These are phyloP conservation scores for Chaetoceros muelleri DNA, from an alignment of 108 stramenopile genomes.

Conservation along the genomic window DNA sequence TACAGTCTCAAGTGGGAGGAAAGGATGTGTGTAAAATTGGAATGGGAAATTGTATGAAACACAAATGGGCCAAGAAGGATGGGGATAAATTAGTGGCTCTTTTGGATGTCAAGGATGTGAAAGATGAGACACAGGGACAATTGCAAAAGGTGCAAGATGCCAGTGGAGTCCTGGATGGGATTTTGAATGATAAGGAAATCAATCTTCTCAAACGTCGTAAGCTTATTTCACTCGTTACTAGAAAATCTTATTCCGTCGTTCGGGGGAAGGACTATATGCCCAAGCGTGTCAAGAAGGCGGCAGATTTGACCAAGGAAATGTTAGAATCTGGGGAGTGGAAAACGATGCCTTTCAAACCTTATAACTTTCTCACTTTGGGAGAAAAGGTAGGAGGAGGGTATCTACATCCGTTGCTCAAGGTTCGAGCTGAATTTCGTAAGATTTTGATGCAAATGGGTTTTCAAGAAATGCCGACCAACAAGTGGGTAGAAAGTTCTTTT, in stretches of 20 bases:
- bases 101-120: conserved; percentile 22
- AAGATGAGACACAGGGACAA: conserved; percentile 45
- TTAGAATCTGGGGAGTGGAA: conserved; percentile 89
- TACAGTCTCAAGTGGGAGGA: conserved; percentile 61
- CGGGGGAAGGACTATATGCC: conserved; percentile 77
- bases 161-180: conserved; percentile 26
- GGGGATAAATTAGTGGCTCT: conserved; percentile 51
- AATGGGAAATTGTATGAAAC: conserved; percentile 90
- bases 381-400: conserved; percentile 88
- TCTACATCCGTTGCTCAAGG: conserved; percentile 96
- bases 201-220: conserved; percentile 53
- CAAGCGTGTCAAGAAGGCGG: conserved; percentile 82
- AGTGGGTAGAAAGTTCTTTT: conserved; percentile 97
- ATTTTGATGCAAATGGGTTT: conserved; percentile 99
- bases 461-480: conserved; percentile 98
- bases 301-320: conserved; percentile 97
- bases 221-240: conserved; percentile 58
- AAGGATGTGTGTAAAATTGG: conserved; percentile 86
- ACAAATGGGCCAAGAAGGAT: conserved; percentile 88
- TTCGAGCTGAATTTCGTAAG: conserved; percentile 89
- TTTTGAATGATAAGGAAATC: conserved; percentile 36
- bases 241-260: conserved; percentile 78
- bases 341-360: conserved; percentile 88
- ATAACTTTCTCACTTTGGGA: conserved; percentile 93
- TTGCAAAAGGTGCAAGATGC: conserved; percentile 33